phyloP scores from a whole-genome alignment of 345 rosid species.

The Acer yangbiense region DNA sequence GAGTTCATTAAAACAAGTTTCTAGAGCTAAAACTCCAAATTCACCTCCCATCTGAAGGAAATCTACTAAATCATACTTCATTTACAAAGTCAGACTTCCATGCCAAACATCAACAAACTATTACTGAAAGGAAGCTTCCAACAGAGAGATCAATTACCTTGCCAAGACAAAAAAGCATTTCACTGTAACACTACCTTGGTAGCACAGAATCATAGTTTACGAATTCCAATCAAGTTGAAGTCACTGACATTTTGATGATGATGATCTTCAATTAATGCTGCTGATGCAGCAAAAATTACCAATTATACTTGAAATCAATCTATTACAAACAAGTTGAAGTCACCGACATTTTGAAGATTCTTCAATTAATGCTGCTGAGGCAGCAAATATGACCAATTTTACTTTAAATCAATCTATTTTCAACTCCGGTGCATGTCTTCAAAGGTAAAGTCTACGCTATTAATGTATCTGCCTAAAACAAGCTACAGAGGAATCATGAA shows the following conservation, averaged over 20 bases:
- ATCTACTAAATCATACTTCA: neutral
- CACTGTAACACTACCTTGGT: neutral
- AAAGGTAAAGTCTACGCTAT: too few relatives aligned
- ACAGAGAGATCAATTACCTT: neutral
- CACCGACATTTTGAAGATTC: neutral
- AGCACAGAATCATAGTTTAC: neutral
- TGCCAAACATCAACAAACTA: neutral
- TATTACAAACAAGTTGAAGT: neutral
- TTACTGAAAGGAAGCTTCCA: neutral
- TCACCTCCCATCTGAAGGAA: neutral
- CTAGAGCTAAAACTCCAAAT: neutral
- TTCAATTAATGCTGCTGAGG: neutral
- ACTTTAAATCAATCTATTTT: neutral
- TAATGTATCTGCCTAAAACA: neutral
- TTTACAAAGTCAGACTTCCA: neutral
- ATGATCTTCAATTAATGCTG: neutral
- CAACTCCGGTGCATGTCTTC: neutral
- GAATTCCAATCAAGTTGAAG: neutral
- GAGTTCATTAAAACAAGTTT: neutral
- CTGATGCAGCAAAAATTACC: neutral
- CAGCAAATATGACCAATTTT: conserved; percentile 3
- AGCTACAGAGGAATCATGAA: neutral
- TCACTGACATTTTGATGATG: neutral
- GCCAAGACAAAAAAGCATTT: neutral
- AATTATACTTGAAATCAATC: neutral